Conservation (phyloP, 768 basidiomycete genomes). For the Mycena epipterygia region DNA sequence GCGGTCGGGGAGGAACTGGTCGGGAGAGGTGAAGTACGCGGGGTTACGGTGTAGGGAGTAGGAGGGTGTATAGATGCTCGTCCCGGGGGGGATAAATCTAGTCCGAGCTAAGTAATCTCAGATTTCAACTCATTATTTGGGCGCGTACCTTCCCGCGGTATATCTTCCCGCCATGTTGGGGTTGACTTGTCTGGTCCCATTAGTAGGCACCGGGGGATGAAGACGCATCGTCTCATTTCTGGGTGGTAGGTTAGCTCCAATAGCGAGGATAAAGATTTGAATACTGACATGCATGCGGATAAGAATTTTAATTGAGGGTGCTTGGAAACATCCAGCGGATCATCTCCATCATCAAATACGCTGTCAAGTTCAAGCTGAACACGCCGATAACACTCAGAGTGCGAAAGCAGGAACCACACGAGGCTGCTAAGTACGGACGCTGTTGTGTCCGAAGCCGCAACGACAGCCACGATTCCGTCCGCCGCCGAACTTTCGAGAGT, state of each 20-base stretch:
- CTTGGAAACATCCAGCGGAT: slow-evolving; percentile 40
- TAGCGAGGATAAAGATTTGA: not conserved
- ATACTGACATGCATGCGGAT: slow-evolving; percentile 51
- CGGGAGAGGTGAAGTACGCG: slow-evolving; percentile 61
- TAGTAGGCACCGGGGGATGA: slow-evolving; percentile 61
- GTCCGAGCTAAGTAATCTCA: not conserved
- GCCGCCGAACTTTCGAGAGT: slow-evolving; percentile 50
- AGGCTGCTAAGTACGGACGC: slow-evolving; percentile 49
- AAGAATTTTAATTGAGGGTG: slow-evolving; percentile 50
- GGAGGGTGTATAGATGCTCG: slow-evolving; percentile 56
- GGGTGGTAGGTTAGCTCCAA: not conserved
- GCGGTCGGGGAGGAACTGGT: slow-evolving; percentile 58
- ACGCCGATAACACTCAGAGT: slow-evolving; percentile 49
- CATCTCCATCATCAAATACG: slow-evolving; percentile 38
- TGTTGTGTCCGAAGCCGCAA: slow-evolving; percentile 57
- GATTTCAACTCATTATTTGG: too few relatives aligned
- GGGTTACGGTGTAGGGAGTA: slow-evolving; percentile 63
- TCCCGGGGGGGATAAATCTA: slow-evolving; percentile 62
- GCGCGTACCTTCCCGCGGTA: slow-evolving; percentile 7
- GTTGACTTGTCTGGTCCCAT: slow-evolving; percentile 50
- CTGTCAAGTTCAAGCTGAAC: slow-evolving; percentile 51
- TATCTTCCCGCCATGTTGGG: not conserved
- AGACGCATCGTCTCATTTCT: slow-evolving; percentile 67
- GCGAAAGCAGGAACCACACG: slow-evolving; percentile 50
- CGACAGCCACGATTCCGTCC: slow-evolving; percentile 55